These are phyloP conservation scores for Coemansia sp. DNA, from an alignment of 192 early-diverging fungal species.

Conservation along the genomic window DNA sequence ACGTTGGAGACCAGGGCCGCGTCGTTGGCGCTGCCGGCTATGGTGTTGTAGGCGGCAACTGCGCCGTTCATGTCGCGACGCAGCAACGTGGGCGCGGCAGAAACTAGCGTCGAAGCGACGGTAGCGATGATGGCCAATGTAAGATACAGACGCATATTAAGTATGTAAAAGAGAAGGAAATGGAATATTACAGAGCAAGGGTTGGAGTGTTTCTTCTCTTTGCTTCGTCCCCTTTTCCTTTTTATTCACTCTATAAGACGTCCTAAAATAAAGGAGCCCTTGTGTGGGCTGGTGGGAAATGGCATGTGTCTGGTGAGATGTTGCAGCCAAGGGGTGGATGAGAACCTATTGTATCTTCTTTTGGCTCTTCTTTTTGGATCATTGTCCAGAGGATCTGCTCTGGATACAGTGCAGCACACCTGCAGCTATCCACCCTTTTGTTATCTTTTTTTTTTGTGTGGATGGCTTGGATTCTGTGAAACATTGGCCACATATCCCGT, in stretches of 20 bases:
- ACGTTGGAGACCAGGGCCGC: slow-evolving; percentile 31
- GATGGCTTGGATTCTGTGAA: background rate
- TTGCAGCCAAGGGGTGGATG: background rate
- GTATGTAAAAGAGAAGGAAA: background rate
- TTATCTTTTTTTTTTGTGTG: background rate
- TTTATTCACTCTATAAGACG: background rate
- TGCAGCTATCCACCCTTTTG: background rate
- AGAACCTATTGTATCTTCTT: background rate
- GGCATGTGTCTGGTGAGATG: background rate
- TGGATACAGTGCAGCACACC: background rate
- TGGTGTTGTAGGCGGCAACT: slow-evolving; percentile 15
- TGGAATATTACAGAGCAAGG: background rate
- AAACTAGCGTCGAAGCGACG: slow-evolving; percentile 7
- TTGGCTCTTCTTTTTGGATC: background rate
- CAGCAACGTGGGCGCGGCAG: background rate
- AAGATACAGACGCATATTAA: slow-evolving; percentile 36
- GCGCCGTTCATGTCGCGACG: slow-evolving; percentile 42
- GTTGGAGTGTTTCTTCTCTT: slow-evolving; percentile 4
- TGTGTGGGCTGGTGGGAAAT: background rate
- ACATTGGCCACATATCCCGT: background rate
- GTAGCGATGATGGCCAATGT: background rate
- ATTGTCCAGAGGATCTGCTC: background rate
- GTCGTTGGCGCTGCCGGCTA: slow-evolving; percentile 32
- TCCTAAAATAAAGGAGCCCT: background rate
- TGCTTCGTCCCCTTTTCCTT: background rate